Evolutionary conservation across 2,329 filamentous ascomycete genomes (phyloP).

Genomic region (Pyricularia sp.): DNA sequence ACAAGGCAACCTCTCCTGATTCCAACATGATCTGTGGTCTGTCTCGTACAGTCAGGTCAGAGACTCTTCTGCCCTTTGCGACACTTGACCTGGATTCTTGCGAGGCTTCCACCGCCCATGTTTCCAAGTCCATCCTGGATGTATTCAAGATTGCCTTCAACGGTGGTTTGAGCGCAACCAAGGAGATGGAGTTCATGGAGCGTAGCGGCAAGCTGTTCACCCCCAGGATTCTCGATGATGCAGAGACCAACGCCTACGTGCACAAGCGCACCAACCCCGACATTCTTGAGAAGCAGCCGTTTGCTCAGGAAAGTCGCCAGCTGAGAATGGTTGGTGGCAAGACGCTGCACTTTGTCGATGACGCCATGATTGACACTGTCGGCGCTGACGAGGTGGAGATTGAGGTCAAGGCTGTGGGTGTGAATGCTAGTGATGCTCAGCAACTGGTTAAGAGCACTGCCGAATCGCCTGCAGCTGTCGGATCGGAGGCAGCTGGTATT

Average conservation of each 20-base stretch:
- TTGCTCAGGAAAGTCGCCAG: slow-evolving; percentile 9
- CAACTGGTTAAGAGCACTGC: background rate
- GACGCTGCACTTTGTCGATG: slow-evolving; percentile 14
- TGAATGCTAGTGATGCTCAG: slow-evolving; percentile 22
- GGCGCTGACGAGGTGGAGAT: slow-evolving; percentile 14
- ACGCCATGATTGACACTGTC: slow-evolving; percentile 7
- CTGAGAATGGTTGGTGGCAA: slow-evolving; percentile 13
- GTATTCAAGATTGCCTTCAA: slow-evolving; percentile 5
- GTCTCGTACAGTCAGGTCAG: slow-evolving; percentile 34
- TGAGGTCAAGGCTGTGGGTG: slow-evolving; percentile 14
- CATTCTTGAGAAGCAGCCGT: slow-evolving; percentile 6
- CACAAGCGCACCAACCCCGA: slow-evolving; percentile 7
- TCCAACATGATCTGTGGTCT: slow-evolving; percentile 36
- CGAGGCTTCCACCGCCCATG: slow-evolving; percentile 9
- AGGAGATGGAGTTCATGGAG: slow-evolving; percentile 10
- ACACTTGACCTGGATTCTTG: slow-evolving; percentile 20
- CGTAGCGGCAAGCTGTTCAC: slow-evolving; percentile 3
- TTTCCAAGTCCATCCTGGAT: slow-evolving; percentile 2
- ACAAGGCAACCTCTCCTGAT: slow-evolving; percentile 23
- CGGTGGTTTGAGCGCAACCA: background rate
- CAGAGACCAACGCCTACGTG: slow-evolving; percentile 6
- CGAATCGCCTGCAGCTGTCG: background rate
- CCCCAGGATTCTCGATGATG: slow-evolving; percentile 4
- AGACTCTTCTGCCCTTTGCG: slow-evolving; percentile 22
- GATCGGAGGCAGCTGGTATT: slow-evolving; percentile 14